Evolutionary conservation across 139 green algal species (phyloP), one percentile per base, ranked within the genome.

Genomic region (Astrephomene gubernaculifera): DNA sequence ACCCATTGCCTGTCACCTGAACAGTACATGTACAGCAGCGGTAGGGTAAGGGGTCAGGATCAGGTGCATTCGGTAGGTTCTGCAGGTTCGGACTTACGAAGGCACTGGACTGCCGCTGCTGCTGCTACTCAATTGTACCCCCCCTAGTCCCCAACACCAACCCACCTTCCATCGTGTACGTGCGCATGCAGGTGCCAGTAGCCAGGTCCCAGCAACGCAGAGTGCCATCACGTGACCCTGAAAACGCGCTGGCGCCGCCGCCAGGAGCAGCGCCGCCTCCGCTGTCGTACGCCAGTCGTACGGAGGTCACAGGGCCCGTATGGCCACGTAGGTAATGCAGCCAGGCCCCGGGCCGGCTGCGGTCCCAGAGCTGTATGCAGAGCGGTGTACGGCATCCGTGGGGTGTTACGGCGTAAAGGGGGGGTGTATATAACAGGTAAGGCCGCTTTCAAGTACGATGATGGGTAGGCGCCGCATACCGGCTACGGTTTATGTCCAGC

Each of bases 281-380:
- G 31, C 31, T 43, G 44, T 79, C 71, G 44, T 79, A 64, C 29
- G 71, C 44, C 6, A 79, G 45, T 14, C 71, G 71, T 43, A 79
- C 71, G 31, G 71, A 61, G 17, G 71, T 64, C 43, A 79, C 71
- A 9, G 71, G 71, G 5, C 71, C 71, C 43, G 41, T 79, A 44
- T 79, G 71, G 29, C 71, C 71, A 29, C 71, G 44, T 14, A 79
- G 71, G 43, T 79, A 79, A 41, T 79, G 71, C 27, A 79, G 12
- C 71, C 71, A 79, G 71, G 71, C 49, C 10, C 71, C 71, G 29
- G 43, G 44, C 12, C 71, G 71, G 44, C 71, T 39, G 71, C 71
- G 71, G 71, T 79, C 71, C 71, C 71, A 79, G 71, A 54, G 63
- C 71, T 79, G 71, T 39, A 52, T 17, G 17, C 49, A 12, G 17